phyloP scores from a whole-genome alignment of 148 eudicot species.

The Tetragonia tetragonoides region DNA sequence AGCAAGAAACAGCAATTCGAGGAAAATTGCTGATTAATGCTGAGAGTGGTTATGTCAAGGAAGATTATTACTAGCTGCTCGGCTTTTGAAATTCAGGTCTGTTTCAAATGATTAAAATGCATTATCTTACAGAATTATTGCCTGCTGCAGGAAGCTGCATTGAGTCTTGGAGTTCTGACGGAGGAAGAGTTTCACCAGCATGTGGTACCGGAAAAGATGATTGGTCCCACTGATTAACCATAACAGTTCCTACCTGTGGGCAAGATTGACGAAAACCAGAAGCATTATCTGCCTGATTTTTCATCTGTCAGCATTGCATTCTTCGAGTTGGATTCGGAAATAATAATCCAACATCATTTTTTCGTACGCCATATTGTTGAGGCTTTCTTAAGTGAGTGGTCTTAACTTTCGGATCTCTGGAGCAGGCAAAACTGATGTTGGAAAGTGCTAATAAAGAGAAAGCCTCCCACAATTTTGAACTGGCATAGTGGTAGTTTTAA shows the following conservation, averaged over 20 bases:
- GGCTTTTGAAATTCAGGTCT: not conserved
- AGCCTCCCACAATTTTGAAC: slow-evolving; percentile 24
- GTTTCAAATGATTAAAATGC: slow-evolving; percentile 5
- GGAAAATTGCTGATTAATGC: too few species aligned
- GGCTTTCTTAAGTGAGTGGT: slow-evolving; percentile 21
- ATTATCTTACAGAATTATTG: not conserved
- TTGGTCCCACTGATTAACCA: slow-evolving; percentile 72
- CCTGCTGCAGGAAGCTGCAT: slow-evolving; percentile 75
- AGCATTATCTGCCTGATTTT: not conserved
- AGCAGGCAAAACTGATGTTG: not conserved
- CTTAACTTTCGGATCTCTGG: not conserved
- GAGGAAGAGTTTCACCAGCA: slow-evolving; percentile 78
- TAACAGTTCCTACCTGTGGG: not conserved
- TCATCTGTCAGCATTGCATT: not conserved
- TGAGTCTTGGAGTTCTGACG: slow-evolving; percentile 75
- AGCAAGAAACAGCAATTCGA: too few species aligned
- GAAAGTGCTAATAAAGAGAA: slow-evolving; percentile 21
- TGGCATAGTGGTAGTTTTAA: not conserved
- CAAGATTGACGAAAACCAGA: not conserved
- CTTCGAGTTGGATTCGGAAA: slow-evolving; percentile 18
- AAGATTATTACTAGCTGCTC: not conserved
- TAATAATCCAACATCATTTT: slow-evolving; percentile 16
- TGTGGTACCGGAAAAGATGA: slow-evolving; percentile 92
- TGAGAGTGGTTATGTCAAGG: too few species aligned
- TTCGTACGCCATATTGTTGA: slow-evolving; percentile 11